Evolutionary conservation across 305 asterid genomes (phyloP).

Genomic region (Fraxinus greggii): DNA sequence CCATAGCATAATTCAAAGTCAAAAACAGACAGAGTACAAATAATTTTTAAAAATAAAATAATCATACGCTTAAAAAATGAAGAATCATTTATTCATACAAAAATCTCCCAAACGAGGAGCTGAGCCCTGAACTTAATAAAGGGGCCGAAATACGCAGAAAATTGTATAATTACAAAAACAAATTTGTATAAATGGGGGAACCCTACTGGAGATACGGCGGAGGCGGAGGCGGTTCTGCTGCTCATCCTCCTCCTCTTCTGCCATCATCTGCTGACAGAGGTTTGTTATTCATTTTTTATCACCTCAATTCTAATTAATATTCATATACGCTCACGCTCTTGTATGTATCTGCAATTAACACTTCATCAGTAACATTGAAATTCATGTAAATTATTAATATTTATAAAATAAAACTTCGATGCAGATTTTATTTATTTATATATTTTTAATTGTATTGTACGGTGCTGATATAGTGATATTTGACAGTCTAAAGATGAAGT

Average conservation of each 20-base stretch:
- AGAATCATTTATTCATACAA: neutral
- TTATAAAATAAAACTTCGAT: neutral
- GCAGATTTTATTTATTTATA: too few relatives aligned
- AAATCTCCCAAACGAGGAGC: neutral
- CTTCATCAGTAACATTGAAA: too few relatives aligned
- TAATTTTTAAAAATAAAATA: neutral
- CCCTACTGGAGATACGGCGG: conserved; percentile 44
- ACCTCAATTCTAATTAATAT: neutral
- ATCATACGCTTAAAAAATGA: neutral
- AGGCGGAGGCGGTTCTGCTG: conserved; percentile 8
- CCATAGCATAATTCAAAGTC: too few relatives aligned
- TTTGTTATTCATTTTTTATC: neutral
- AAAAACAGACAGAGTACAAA: too few relatives aligned
- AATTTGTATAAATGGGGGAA: conserved; percentile 44
- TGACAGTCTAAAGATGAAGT: neutral
- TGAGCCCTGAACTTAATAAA: neutral
- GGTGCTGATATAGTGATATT: neutral
- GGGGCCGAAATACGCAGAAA: neutral
- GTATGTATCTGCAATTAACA: neutral
- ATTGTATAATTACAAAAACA: neutral
- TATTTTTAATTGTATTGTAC: too few relatives aligned
- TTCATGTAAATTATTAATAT: neutral
- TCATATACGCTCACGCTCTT: neutral
- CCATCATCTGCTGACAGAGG: conserved; percentile 38
- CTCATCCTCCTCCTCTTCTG: conserved; percentile 29